Evolutionary conservation across 2,329 filamentous ascomycete genomes (phyloP).

Genomic region (Cucurbitaria berberidis): DNA sequence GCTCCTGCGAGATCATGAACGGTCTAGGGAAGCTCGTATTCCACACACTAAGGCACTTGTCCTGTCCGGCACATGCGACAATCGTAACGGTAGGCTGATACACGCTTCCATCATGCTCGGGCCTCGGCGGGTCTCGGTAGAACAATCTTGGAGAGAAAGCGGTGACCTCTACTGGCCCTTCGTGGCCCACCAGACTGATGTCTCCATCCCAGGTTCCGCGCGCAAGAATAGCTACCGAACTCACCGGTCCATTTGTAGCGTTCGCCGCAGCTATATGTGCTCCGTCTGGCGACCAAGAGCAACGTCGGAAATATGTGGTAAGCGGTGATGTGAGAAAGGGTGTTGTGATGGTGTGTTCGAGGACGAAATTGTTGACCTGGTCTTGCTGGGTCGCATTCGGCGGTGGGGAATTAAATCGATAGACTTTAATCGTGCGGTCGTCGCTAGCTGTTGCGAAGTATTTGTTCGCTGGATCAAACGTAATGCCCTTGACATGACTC

Average conservation of each 20-base stretch:
- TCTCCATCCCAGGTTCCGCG: conserved; percentile 92
- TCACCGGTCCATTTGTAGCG: conserved; percentile 95
- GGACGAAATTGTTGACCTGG: conserved; percentile 93
- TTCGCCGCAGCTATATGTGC: conserved; percentile 97
- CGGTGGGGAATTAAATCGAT: conserved; percentile 84
- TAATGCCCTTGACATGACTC: conserved; percentile 98
- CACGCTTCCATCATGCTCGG: conserved; percentile 56
- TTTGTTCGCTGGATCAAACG: conserved; percentile 98
- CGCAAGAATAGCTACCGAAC: conserved; percentile 94
- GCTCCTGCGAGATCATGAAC: conserved; percentile 85
- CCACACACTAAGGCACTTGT: conserved; percentile 96
- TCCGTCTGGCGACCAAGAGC: conserved; percentile 97
- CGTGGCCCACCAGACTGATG: conserved; percentile 96
- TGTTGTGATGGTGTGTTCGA: conserved; percentile 86
- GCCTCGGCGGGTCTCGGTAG: conserved; percentile 67
- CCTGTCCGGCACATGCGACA: conserved; percentile 94
- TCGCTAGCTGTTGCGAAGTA: conserved; percentile 99
- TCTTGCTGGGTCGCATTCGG: conserved; percentile 94
- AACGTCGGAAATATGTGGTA: conserved; percentile 94
- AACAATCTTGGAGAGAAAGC: conserved; percentile 95
- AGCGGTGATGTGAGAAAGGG: conserved; percentile 92
- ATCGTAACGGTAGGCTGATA: conserved; percentile 74
- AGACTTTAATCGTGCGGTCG: conserved; percentile 95
- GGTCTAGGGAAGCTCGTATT: conserved; percentile 94
- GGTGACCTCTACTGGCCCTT: conserved; percentile 95